These are phyloP conservation scores for Quambalaria eucalypti DNA, from an alignment of 1,284 basidiomycete genomes.

Conservation along the genomic window DNA sequence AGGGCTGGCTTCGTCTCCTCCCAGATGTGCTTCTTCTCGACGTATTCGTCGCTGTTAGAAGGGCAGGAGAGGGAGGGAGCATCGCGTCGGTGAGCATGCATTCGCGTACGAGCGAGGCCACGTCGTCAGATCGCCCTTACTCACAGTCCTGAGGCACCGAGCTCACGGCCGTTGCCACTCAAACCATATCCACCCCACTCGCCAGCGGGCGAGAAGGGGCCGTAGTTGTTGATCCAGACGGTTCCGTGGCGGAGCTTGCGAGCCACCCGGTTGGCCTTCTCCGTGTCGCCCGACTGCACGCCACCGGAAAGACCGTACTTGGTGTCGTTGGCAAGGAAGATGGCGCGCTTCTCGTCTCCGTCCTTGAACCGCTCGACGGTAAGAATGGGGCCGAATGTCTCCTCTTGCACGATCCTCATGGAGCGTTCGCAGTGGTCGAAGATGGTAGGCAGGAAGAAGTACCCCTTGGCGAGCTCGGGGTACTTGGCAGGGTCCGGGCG, in stretches of 20 bases:
- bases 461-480: slow-evolving; percentile 39
- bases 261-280: slow-evolving; percentile 33
- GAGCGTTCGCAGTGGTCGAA: slow-evolving; percentile 40
- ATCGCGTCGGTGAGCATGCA: not conserved
- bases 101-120: not conserved
- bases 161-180: slow-evolving; percentile 43
- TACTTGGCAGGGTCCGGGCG: slow-evolving; percentile 28
- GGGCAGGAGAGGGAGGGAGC: not conserved
- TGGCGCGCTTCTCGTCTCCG: slow-evolving; percentile 40
- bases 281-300: slow-evolving; percentile 34
- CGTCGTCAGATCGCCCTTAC: not conserved
- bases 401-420: slow-evolving; percentile 46
- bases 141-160: slow-evolving; percentile 37
- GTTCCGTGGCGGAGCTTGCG: slow-evolving; percentile 40
- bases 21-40: slow-evolving; percentile 43
- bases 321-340: slow-evolving; percentile 42
- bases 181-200: slow-evolving; percentile 46
- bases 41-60: slow-evolving; percentile 27
- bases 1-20: slow-evolving; percentile 31
- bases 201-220: slow-evolving; percentile 37
- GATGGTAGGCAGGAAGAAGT: slow-evolving; percentile 45
- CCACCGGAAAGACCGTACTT: slow-evolving; percentile 44
- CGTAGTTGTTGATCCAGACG: slow-evolving; percentile 44
- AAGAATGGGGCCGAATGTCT: slow-evolving; percentile 45
- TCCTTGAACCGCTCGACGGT: slow-evolving; percentile 43